phyloP scores from a whole-genome alignment of 352 stramenopile genomes.

The Phytophthora idaei region DNA sequence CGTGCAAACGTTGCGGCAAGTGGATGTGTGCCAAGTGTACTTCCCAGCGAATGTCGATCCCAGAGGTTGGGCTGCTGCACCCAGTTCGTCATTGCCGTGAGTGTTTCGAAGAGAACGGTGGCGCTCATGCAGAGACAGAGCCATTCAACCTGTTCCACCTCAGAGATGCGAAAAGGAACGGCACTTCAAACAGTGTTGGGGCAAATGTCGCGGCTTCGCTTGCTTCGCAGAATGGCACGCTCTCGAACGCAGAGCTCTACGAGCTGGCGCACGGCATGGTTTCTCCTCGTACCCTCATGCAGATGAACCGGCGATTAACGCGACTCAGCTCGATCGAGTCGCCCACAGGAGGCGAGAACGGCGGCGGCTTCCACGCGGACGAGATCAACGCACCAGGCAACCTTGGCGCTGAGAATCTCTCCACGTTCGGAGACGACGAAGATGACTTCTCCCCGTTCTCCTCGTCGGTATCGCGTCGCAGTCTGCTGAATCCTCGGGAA shows the following conservation, averaged over 20 bases:
- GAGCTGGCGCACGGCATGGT: conserved; percentile 81
- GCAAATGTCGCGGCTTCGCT: conserved; percentile 21
- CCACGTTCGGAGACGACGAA: conserved; percentile 38
- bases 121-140: conserved; percentile 64
- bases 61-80: conserved; percentile 75
- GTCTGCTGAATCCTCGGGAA: conserved; percentile 47
- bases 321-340: conserved; percentile 81
- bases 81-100: conserved; percentile 79
- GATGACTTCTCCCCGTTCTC: conserved; percentile 45
- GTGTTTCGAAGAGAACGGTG: conserved; percentile 78
- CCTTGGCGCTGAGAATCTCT: conserved; percentile 35
- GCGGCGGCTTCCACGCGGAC: conserved; percentile 44
- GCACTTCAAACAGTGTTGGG: conserved; percentile 11
- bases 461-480: conserved; percentile 37
- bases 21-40: conserved; percentile 89
- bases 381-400: conserved; percentile 49
- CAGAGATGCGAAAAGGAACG: conserved; percentile 8
- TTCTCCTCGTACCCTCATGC: conserved; percentile 69
- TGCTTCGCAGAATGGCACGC: conserved; percentile 29
- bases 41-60: conserved; percentile 79
- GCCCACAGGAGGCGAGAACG: conserved; percentile 46
- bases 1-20: conserved; percentile 85
- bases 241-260: conserved; percentile 81
- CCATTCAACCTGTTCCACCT: conserved; percentile 71
- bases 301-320: conserved; percentile 68